phyloP scores from a whole-genome alignment of 164 flowering plant genomes.

The Vitis labrusca region DNA sequence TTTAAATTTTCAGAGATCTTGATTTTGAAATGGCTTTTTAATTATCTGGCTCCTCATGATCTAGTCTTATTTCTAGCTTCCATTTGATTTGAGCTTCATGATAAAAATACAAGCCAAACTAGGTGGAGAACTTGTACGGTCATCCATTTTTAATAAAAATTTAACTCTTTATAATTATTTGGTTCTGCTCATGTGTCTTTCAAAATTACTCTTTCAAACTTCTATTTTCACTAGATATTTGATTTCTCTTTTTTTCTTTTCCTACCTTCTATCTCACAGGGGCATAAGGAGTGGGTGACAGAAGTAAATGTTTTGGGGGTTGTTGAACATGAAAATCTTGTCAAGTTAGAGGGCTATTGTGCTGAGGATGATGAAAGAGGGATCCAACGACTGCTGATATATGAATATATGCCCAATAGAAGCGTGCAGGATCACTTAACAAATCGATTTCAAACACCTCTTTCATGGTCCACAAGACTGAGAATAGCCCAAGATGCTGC shows the following conservation, averaged over 20 bases:
- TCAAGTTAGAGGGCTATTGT: constrained; percentile 51
- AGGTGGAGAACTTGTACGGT: not conserved
- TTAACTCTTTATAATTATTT: not conserved
- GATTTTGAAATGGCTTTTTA: not conserved
- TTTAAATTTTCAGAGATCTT: too few relatives aligned
- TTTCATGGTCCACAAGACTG: constrained; percentile 49
- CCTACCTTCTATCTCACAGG: constrained; percentile 19
- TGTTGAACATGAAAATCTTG: constrained; percentile 61
- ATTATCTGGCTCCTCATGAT: too few relatives aligned
- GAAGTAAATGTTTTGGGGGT: constrained; percentile 57
- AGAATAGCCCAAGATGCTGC: constrained; percentile 58
- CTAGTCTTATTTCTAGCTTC: too few relatives aligned
- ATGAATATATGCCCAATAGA: constrained; percentile 53
- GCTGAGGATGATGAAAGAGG: constrained; percentile 68
- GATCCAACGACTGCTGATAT: constrained; percentile 56
- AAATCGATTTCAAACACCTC: constrained; percentile 23
- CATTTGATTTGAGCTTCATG: not conserved
- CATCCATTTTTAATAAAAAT: not conserved
- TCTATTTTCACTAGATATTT: not conserved
- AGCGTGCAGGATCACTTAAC: constrained; percentile 53
- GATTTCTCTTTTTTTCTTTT: not conserved
- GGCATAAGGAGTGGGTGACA: constrained; percentile 70
- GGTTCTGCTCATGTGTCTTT: not conserved
- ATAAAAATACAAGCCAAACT: not conserved
- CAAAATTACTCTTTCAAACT: too few relatives aligned